These are phyloP conservation scores for Madurella mycetomatis DNA, from an alignment of 2,329 filamentous ascomycete species.

Conservation along the genomic window DNA sequence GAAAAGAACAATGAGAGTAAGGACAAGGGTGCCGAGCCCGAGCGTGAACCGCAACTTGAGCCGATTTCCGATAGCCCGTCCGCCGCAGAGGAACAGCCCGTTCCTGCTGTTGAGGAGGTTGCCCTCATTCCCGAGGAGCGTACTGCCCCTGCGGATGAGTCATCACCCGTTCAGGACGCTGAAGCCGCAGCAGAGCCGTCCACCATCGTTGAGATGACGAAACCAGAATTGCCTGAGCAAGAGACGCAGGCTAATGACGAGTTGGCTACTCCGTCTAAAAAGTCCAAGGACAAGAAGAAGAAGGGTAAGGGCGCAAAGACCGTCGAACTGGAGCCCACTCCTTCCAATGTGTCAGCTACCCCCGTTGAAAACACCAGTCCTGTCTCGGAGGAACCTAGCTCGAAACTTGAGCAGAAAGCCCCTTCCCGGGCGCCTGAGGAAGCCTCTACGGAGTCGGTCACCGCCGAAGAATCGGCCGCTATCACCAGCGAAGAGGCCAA, in stretches of 20 bases:
- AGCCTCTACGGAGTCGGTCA: too few relatives aligned
- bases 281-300: constrained; percentile 20
- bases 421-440: not conserved
- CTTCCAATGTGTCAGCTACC: not conserved
- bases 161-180: too few relatives aligned
- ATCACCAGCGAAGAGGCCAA: too few relatives aligned
- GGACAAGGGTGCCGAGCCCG: constrained; percentile 12
- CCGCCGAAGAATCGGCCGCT: constrained; percentile 3
- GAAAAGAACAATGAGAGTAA: constrained; percentile 13
- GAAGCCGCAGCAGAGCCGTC: too few relatives aligned
- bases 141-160: too few relatives aligned
- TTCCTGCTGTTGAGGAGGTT: not conserved
- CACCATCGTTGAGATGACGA: too few relatives aligned
- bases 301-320: constrained; percentile 14
- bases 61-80: not conserved
- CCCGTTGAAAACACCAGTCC: not conserved
- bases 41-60: not conserved
- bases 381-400: not conserved
- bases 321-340: not conserved
- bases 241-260: not conserved
- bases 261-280: constrained; percentile 4
- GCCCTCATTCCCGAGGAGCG: too few relatives aligned
- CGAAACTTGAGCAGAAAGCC: not conserved
- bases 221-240: not conserved
- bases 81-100: not conserved